phyloP scores from a whole-genome alignment of 2,329 filamentous ascomycete species.

The Rutstroemia sydowiana region DNA sequence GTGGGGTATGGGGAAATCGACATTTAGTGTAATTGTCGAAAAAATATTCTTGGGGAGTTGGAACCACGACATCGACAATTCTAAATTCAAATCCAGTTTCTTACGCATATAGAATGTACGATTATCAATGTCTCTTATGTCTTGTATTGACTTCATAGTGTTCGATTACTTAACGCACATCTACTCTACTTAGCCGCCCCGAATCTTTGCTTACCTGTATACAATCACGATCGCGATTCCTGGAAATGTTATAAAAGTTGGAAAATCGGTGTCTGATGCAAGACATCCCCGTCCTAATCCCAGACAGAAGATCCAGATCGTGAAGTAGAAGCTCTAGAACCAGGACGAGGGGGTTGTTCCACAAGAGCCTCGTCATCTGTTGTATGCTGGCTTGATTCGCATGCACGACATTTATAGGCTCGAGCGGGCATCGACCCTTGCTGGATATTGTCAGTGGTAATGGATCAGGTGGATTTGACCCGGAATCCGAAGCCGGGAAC shows the following conservation, averaged over 20 bases:
- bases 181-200: too few species aligned
- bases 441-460: conserved; percentile 1
- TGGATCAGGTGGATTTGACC: conserved; percentile 4
- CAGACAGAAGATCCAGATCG: too few species aligned
- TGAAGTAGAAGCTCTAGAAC: too few species aligned
- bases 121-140: too few species aligned
- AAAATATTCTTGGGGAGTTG: not conserved
- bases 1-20: conserved; percentile 8
- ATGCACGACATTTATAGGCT: not conserved
- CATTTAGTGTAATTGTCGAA: not conserved
- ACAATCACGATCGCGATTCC: not conserved
- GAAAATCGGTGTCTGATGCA: too few species aligned
- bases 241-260: not conserved
- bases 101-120: too few species aligned
- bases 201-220: not conserved
- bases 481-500: not conserved
- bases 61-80: too few species aligned
- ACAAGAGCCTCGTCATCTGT: not conserved
- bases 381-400: not conserved
- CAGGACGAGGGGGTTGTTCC: too few species aligned
- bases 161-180: too few species aligned
- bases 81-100: too few species aligned
- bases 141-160: too few species aligned
- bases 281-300: too few species aligned
- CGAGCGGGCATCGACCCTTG: conserved; percentile 6